Base-by-base conservation (phyloP, 208 protist genomes). In the Leishmania gerbilli region DNA sequence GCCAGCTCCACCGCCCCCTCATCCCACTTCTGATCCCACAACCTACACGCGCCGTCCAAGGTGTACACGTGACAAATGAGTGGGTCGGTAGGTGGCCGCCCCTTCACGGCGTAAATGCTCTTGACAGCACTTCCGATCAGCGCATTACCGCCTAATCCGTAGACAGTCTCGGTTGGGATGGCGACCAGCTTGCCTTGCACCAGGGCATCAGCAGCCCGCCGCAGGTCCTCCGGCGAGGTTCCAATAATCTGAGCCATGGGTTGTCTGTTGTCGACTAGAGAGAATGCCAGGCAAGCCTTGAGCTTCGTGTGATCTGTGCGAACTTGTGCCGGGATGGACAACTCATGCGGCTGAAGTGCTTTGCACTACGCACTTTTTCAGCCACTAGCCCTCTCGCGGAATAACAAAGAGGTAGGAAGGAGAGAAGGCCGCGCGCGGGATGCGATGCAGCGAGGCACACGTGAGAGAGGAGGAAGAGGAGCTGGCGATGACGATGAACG, bases 111-210 rank as follows among this genome's bases (percentile, higher is more conserved):
- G 90, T 99, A 99, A 68, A 99, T 99, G 21, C 90, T 84, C 42
- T 80, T 79, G 8, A 97, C 92, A 9, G 98, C 95, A 9, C 81
- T 80, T 62, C 92, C 95, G 76, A 94, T 84, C 21, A 98, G 83
- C 4, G 98, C 99, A 81, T 99, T 97, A 19, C 98, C 98, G 17
- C 99, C 99, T 0, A 99, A 87, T 17, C 99, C 99, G 84, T 99
- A 99, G n/a, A 99, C 99, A 9, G 99, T 99, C 87, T 99, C 99
- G 1, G 99, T 99, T 8, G 99, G 99, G 77, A 99, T 98, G 37
- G 98, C 93, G 24, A 99, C 99, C 1, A 99, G 87, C 45, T 89
- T 86, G 27, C 93, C 94, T 47, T 75, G 47, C 62, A 64, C 51
- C 24, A 95, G 82, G 17, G 90, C 88, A 49, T 86, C 87, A 9